Conservation (phyloP, 352 stramenopile species). For the Elongisporangium undulatum region DNA sequence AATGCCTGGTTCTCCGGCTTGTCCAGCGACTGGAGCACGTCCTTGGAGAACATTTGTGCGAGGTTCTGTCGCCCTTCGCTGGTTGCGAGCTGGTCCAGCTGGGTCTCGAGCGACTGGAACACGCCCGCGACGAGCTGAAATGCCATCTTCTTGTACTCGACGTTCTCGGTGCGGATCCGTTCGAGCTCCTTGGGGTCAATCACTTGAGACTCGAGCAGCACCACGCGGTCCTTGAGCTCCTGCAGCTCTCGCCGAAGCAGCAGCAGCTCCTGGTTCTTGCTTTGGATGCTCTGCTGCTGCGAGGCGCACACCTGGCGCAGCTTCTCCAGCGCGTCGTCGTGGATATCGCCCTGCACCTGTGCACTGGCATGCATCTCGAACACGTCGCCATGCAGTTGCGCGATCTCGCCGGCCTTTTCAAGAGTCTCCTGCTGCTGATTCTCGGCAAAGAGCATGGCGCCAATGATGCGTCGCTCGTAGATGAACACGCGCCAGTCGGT, state of each 20-base stretch:
- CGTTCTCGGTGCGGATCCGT: slow-evolving; percentile 43
- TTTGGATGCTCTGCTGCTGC: slow-evolving; percentile 19
- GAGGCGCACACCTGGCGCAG: slow-evolving; percentile 28
- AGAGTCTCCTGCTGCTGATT: slow-evolving; percentile 41
- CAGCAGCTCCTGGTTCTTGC: slow-evolving; percentile 56
- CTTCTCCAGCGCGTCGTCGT: slow-evolving; percentile 29
- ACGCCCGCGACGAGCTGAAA: slow-evolving; percentile 50
- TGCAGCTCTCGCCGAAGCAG: slow-evolving; percentile 42
- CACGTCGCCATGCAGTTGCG: slow-evolving; percentile 55
- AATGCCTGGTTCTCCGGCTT: slow-evolving; percentile 56
- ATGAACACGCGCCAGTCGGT: slow-evolving; percentile 50
- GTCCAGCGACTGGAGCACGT: slow-evolving; percentile 58
- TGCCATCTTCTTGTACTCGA: slow-evolving; percentile 66
- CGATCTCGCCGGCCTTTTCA: slow-evolving; percentile 38
- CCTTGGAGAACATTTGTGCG: slow-evolving; percentile 51
- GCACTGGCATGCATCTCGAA: slow-evolving; percentile 31
- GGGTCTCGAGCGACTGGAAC: slow-evolving; percentile 44
- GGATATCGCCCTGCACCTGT: slow-evolving; percentile 31
- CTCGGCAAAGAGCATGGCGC: slow-evolving; percentile 72
- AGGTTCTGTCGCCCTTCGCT: slow-evolving; percentile 69
- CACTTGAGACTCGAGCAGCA: slow-evolving; percentile 34
- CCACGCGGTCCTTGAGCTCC: slow-evolving; percentile 22
- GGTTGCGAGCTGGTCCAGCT: slow-evolving; percentile 53
- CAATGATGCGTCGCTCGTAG: slow-evolving; percentile 54
- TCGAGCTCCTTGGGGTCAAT: slow-evolving; percentile 56